Base-by-base conservation (phyloP, 441 rosid genomes). In the Dalechampia spathulata region DNA sequence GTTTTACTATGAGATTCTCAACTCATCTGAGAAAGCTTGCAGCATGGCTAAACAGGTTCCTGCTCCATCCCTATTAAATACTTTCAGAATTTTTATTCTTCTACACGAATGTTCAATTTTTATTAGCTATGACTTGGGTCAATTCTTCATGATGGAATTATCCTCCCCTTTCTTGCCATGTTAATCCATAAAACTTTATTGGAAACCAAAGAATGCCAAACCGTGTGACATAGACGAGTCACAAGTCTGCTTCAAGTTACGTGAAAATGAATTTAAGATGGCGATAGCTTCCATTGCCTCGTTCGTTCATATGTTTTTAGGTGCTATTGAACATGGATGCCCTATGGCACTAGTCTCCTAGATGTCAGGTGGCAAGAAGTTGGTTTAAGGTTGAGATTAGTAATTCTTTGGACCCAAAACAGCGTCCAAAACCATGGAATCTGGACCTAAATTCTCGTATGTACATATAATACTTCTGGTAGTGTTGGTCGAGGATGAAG, bases 1-100 rank as follows among this genome's bases (percentile, higher is more conserved):
- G n/a, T n/a, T n/a, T n/a, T 87, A 84, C 69, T 87, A 87, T 44
- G 93, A 85, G 82, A 87, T 87, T 63, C 92, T 82, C 62, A 87
- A 81, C 58, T 81, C 80, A 45, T 75, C 96, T 11, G 96, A 87
- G 30, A 85, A 85, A 58, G 96, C 96, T 21, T 87, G 96, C 71
- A 71, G 77, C 81, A 74, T 87, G 96, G 96, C 90, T 14, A 87
- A 87, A 61, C 92, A 85, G 93, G 96, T 84, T 36, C n/a, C n/a
- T 28, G 66, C 16, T 34, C 37, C 37, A 19, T 39, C 42, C 28
- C 12, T n/a, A n/a, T n/a, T n/a, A n/a, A 13, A 49, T 38, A 27
- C 25, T 34, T 2, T 50, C 19, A 20, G 32, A 17, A 19, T 26
- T 27, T 40, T 1, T n/a, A n/a, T n/a, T n/a, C n/a, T n/a, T n/a